Percentiles rank a stretch among this genome's conserved stretches.
Evolutionary conservation across 768 basidiomycete genomes (phyloP).

Genomic region (Amanita thiersii): DNA sequence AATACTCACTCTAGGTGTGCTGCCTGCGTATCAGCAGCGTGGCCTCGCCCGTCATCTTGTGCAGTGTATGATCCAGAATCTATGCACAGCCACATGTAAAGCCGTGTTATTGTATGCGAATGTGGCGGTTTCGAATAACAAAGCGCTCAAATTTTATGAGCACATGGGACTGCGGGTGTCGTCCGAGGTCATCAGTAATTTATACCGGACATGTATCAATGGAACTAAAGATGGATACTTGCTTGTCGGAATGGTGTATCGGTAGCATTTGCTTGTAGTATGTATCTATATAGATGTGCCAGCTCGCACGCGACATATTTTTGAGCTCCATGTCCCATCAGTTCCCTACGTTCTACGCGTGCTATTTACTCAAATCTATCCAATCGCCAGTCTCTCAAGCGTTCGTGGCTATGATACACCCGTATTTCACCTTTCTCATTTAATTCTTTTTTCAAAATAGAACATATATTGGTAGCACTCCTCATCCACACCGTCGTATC

Average conservation of each 20-base stretch:
- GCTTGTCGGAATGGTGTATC: conserved; percentile 25
- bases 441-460: conserved; percentile 19
- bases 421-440: conserved; percentile 5
- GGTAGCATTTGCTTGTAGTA: conserved; percentile 9
- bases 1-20: conserved; percentile 45
- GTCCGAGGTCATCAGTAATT: conserved; percentile 25
- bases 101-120: conserved; percentile 31
- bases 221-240: conserved; percentile 36
- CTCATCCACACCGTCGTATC: conserved; percentile 56
- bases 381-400: conserved; percentile 41
- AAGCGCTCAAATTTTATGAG: conserved; percentile 35
- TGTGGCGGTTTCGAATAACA: conserved; percentile 33
- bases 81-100: conserved; percentile 19
- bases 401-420: conserved; percentile 17
- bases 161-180: conserved; percentile 30
- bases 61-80: conserved; percentile 19
- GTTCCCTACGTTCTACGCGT: conserved; percentile 71
- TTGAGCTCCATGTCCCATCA: conserved; percentile 28
- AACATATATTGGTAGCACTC: conserved; percentile 74
- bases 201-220: conserved; percentile 27
- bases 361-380: conserved; percentile 71
- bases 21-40: conserved; percentile 31
- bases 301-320: conserved; percentile 7
- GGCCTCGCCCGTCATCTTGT: conserved; percentile 38
- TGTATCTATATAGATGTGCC: conserved; percentile 4